Evolutionary conservation across 352 stramenopile species (phyloP), one percentile per base, ranked within the genome.

Genomic region (Phytophthora brassicae): DNA sequence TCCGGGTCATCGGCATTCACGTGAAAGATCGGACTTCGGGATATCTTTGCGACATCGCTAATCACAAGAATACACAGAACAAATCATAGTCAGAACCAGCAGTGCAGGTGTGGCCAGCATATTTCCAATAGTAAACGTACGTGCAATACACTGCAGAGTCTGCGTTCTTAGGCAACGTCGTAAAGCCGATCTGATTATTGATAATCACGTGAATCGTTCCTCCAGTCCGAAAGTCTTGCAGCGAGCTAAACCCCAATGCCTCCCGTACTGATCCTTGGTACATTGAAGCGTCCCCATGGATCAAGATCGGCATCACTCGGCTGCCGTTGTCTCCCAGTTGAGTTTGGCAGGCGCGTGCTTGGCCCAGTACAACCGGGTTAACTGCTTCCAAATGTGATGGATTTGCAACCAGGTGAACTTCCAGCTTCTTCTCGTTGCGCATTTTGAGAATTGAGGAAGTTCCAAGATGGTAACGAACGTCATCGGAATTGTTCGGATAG

Each of bases 121-220:
- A 7, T 24, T 24, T 24, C 1, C 26, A 45, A 6, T 47, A 41
- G 8, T 24, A 9, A 52, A 56, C 61, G 6, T 74, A 85, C 78
- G 78, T 98, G 71, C 93, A 98, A 75, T 99, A 99, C 6, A 96
- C 85, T 6, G 97, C 98, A 11, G 96, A 99, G 46, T 98, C 90
- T 43, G 88, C 94, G 66, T 99, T 92, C 65, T 97, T 97, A 14
- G 97, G 96, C 61, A 99, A 86, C 8, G 97, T 99, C n/a, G 98
- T 99, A 75, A 99, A 99, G 14, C 87, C 90, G 20, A 97, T 94
- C 74, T 98, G 95, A 68, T 99, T 99, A 81, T 99, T 99, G 55
- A 99, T 97, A 62, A 99, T 96, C 14, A 99, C 91, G 74, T 99
- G 97, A 64, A 99, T 96, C 13, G 97, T 99, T 44, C 98, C 98